Evolutionary conservation across 1,284 basidiomycete genomes (phyloP).

Genomic region (Trametes polyzona): DNA sequence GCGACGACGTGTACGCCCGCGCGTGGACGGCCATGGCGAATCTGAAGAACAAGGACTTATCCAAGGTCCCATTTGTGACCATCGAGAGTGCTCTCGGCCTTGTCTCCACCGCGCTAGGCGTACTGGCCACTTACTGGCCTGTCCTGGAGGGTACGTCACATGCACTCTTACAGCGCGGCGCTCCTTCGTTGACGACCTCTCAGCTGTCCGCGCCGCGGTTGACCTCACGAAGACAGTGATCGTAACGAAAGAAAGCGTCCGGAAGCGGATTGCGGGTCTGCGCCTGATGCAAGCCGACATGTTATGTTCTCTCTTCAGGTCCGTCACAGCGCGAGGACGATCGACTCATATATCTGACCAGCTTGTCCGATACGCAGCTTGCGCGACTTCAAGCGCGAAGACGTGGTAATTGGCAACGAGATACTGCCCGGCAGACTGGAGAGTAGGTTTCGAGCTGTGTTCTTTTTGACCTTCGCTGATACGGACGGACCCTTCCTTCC

Average conservation of each 20-base stretch:
- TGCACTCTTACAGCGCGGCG: neutral
- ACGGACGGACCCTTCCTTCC: neutral
- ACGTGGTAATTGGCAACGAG: neutral
- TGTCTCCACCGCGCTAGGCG: neutral
- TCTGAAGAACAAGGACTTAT: neutral
- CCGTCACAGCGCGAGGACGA: neutral
- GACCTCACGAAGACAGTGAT: constrained; percentile 1
- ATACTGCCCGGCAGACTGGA: neutral
- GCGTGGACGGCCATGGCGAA: constrained; percentile 1
- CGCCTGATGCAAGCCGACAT: constrained; percentile 6
- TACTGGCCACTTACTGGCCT: neutral
- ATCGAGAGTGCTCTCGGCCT: constrained; percentile 6
- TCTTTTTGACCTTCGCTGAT: too few relatives aligned
- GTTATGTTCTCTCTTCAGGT: constrained; percentile 8
- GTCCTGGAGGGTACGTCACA: neutral
- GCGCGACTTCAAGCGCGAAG: constrained; percentile 3
- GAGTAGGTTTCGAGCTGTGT: neutral
- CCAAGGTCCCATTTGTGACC: constrained; percentile 2
- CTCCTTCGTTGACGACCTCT: neutral
- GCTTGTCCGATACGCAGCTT: neutral
- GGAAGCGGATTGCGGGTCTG: constrained; percentile 6
- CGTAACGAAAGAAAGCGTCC: constrained; percentile 1
- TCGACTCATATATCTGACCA: neutral
- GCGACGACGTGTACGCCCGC: constrained; percentile 2
- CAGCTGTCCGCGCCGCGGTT: constrained; percentile 1